Percentiles rank a stretch among this genome's conserved stretches.
Evolutionary conservation across 768 basidiomycete species (phyloP).

Genomic region (Suillus hirtellus): DNA sequence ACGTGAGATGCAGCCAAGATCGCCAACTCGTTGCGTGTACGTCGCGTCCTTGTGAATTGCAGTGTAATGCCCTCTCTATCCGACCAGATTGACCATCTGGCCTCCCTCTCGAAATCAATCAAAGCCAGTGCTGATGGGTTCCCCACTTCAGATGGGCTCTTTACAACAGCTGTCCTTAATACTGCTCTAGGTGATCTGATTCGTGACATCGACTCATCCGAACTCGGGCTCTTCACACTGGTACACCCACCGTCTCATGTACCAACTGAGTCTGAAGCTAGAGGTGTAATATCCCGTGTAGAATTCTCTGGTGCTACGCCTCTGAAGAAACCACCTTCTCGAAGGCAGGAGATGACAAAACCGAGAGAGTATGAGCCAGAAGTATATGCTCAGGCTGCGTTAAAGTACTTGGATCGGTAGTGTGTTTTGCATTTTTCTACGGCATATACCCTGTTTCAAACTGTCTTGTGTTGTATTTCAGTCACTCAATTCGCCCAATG

Average conservation of each 20-base stretch:
- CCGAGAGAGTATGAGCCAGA: slow-evolving; percentile 63
- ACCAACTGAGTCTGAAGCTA: slow-evolving; percentile 33
- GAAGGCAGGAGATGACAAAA: slow-evolving; percentile 36
- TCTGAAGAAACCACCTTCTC: slow-evolving; percentile 47
- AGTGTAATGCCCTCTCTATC: slow-evolving; percentile 53
- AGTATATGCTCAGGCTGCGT: slow-evolving; percentile 71
- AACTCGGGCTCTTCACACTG: slow-evolving; percentile 76
- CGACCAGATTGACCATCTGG: slow-evolving; percentile 69
- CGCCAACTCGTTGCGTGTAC: neutral
- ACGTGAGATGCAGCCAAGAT: no score
- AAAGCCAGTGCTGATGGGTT: slow-evolving; percentile 29
- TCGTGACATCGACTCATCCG: slow-evolving; percentile 76
- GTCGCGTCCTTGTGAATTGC: neutral
- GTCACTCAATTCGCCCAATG: slow-evolving; percentile 50
- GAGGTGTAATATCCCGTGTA: slow-evolving; percentile 56
- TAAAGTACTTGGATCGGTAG: slow-evolving; percentile 80
- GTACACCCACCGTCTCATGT: slow-evolving; percentile 32
- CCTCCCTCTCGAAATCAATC: slow-evolving; percentile 52
- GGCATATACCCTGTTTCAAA: neutral
- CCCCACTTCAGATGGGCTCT: slow-evolving; percentile 33
- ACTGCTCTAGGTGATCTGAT: slow-evolving; percentile 72
- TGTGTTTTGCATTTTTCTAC: slow-evolving; percentile 38
- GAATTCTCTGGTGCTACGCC: slow-evolving; percentile 74
- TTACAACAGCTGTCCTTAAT: slow-evolving; percentile 64
- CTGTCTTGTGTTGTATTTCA: slow-evolving; percentile 37